Evolutionary conservation across 176 grass and related monocot genomes (phyloP).

Genomic region (Saccharum spontaneum): DNA sequence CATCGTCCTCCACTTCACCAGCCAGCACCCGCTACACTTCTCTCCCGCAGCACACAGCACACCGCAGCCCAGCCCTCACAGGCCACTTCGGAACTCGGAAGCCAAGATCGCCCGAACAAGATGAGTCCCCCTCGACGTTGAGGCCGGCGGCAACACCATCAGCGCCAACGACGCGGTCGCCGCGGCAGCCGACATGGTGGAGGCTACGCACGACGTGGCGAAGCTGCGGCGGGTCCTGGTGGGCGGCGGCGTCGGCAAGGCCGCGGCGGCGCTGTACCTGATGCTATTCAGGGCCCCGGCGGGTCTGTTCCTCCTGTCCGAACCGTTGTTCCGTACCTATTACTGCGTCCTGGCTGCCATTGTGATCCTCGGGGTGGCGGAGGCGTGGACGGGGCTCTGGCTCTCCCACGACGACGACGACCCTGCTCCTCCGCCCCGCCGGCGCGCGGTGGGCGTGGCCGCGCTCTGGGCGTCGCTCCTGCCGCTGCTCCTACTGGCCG

Average conservation of each 20-base stretch:
- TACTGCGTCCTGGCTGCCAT: neutral
- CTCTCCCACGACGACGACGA: neutral
- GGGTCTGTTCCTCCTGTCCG: neutral
- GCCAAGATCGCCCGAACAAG: neutral
- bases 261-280: constrained; percentile 21
- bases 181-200: neutral
- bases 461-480: constrained; percentile 30
- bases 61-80: too few relatives aligned
- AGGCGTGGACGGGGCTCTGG: constrained; percentile 39
- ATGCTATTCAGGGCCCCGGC: constrained; percentile 21
- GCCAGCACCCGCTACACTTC: neutral
- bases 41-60: neutral
- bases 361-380: neutral
- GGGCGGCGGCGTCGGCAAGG: constrained; percentile 15
- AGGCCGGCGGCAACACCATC: neutral
- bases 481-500: neutral
- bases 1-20: neutral
- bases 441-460: too few relatives aligned
- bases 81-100: neutral
- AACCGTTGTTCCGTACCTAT: neutral
- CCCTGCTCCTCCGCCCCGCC: neutral
- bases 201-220: neutral
- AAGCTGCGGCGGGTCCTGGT: constrained; percentile 16
- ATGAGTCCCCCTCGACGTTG: neutral
- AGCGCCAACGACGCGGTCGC: neutral